Base-by-base conservation (phyloP, 108 stramenopile genomes). In the Craspedostauros australis region DNA sequence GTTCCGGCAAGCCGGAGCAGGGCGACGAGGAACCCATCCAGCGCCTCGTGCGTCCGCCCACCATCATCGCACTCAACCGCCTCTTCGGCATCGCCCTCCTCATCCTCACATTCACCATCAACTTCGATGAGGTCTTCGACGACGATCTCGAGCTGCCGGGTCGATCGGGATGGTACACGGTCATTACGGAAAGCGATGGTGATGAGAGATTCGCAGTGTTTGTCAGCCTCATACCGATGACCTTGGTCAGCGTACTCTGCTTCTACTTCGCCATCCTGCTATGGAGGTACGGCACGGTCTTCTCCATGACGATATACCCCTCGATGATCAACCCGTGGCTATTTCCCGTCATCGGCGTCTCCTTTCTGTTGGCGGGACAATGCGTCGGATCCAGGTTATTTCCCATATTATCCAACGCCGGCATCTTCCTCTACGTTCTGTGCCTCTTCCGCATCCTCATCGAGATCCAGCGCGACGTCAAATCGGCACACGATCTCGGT, bases 221-320 rank as follows among this genome's bases (percentile, higher is more conserved):
- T 28, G 15, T 54, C 14, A 39, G 46, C 29, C 34, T 67, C 26
- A 22, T 67, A 5, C 66, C 66, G 19, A 58, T 67, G 43, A 16
- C 48, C 1, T 28, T 55, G 42, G 55, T 57, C 1, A 18, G 22
- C 0, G 45, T 50, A 5, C 30, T 57, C 46, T 66, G 65, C 22
- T 23, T 67, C 1, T 67, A 59, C 51, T 67, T 67, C 32, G 26
- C 44, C 1, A 16, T 50, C 11, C 39, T 67, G 11, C 57, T 67
- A 5, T 67, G 66, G 66, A 30, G 66, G 27, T 67, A 67, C 37
- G 66, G 66, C 11, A 46, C 44, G 23, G 63, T 29, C 4, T 59
- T 59, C 47, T 67, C 66, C 31, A 59, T 67, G 66, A 52, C 49
- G 4, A 50, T 67, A n/a, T 49, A 58, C 31, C 32, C 44, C 2